phyloP scores from a whole-genome alignment of 768 basidiomycete genomes.

The Panus rudis region DNA sequence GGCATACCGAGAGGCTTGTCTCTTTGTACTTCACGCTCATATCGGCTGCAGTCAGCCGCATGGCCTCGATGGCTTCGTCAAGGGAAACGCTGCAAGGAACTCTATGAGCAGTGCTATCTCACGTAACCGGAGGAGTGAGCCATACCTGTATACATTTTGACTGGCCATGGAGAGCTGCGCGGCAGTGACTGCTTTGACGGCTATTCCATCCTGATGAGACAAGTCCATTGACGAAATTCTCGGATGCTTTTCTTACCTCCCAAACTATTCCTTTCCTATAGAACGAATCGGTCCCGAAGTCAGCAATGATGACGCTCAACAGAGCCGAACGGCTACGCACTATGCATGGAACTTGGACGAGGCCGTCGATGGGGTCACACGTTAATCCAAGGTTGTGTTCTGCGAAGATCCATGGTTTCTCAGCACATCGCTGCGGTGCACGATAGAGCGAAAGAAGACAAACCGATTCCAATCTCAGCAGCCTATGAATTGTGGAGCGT shows the following conservation, averaged over 20 bases:
- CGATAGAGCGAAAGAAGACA: slow-evolving; percentile 10
- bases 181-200: slow-evolving; percentile 89
- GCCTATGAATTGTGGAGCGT: slow-evolving; percentile 37
- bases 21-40: slow-evolving; percentile 97
- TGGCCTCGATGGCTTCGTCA: slow-evolving; percentile 94
- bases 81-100: slow-evolving; percentile 77
- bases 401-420: slow-evolving; percentile 19
- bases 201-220: slow-evolving; percentile 28
- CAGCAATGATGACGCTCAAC: slow-evolving; percentile 1
- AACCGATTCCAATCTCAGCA: slow-evolving; percentile 88
- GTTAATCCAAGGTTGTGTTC: slow-evolving; percentile 87
- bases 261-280: slow-evolving; percentile 75
- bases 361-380: slow-evolving; percentile 89
- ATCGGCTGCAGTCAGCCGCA: slow-evolving; percentile 87
- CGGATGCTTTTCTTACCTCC: slow-evolving; percentile 50
- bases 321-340: slow-evolving; percentile 40
- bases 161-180: slow-evolving; percentile 94
- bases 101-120: too few relatives aligned
- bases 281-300: not conserved
- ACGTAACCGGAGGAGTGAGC: too few relatives aligned
- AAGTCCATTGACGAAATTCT: not conserved
- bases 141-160: slow-evolving; percentile 60
- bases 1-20: slow-evolving; percentile 79
- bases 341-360: slow-evolving; percentile 95
- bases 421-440: not conserved